A percentile compares a stretch with the other conserved stretches of the same genome.
phyloP scores from a whole-genome alignment of 2,329 filamentous ascomycete genomes.

The Fusarium nurragi region DNA sequence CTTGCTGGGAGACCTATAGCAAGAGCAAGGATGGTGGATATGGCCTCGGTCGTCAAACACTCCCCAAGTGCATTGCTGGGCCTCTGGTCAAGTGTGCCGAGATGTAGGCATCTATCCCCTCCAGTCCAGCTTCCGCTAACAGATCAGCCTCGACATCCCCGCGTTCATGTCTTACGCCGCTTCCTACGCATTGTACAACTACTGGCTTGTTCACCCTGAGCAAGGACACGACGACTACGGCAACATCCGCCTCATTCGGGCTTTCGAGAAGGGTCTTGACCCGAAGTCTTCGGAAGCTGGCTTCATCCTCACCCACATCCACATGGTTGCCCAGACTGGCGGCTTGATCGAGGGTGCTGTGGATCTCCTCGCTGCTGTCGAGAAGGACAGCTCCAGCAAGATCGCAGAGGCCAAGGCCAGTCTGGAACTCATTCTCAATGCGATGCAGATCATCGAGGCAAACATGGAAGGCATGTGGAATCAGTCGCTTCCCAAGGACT shows the following conservation, averaged over 20 bases:
- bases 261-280: constrained; percentile 90
- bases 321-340: constrained; percentile 91
- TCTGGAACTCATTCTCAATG: constrained; percentile 67
- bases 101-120: constrained; percentile 5
- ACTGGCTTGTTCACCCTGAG: constrained; percentile 66
- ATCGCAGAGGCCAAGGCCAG: constrained; percentile 68
- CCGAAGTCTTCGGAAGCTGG: constrained; percentile 89
- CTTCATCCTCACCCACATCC: constrained; percentile 94
- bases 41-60: constrained; percentile 24
- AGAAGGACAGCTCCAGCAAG: constrained; percentile 14
- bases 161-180: constrained; percentile 59
- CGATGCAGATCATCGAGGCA: constrained; percentile 72
- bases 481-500: constrained; percentile 83
- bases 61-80: constrained; percentile 36
- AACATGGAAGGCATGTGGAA: constrained; percentile 94
- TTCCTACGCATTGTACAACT: constrained; percentile 75
- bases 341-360: constrained; percentile 78
- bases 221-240: constrained; percentile 67
- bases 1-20: constrained; percentile 34
- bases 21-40: constrained; percentile 24
- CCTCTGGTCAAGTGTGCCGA: constrained; percentile 34
- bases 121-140: neutral
- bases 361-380: constrained; percentile 62
- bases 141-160: constrained; percentile 23
- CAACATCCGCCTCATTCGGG: constrained; percentile 85